These are phyloP conservation scores for Lathyrus sativus DNA, from an alignment of 306 rosid genomes.

Conservation along the genomic window DNA sequence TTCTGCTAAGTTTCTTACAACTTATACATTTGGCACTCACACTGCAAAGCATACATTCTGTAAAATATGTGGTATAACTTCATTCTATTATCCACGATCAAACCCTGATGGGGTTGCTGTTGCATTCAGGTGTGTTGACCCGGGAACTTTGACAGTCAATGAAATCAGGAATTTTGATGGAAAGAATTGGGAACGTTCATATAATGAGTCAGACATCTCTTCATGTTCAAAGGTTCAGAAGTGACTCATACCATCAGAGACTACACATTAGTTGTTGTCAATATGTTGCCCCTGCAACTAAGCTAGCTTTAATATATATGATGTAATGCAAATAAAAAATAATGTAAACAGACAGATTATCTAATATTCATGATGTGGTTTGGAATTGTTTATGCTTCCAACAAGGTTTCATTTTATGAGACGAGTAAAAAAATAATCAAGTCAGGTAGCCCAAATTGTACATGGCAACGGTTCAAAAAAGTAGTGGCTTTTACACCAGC, in stretches of 20 bases:
- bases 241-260: slow-evolving; percentile 9
- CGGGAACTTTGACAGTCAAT: slow-evolving; percentile 62
- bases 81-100: slow-evolving; percentile 79
- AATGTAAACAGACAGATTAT: not conserved
- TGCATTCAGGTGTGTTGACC: slow-evolving; percentile 75
- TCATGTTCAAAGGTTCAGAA: slow-evolving; percentile 54
- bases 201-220: slow-evolving; percentile 40
- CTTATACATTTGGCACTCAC: slow-evolving; percentile 79
- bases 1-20: slow-evolving; percentile 62
- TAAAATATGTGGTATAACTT: slow-evolving; percentile 83
- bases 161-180: slow-evolving; percentile 72
- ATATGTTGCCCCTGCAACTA: not conserved
- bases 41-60: slow-evolving; percentile 87
- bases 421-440: slow-evolving; percentile 31
- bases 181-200: slow-evolving; percentile 62
- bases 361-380: not conserved
- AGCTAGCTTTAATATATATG: slow-evolving; percentile 12
- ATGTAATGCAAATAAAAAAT: slow-evolving; percentile 5
- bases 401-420: slow-evolving; percentile 13
- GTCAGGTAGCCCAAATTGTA: slow-evolving; percentile 38
- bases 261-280: slow-evolving; percentile 11
- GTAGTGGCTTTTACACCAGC: slow-evolving; percentile 50
- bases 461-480: slow-evolving; percentile 37
- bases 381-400: slow-evolving; percentile 29
- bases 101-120: slow-evolving; percentile 88